Conservation (phyloP, 2,329 filamentous ascomycete species). For the Pseudogymnoascus sp. region DNA sequence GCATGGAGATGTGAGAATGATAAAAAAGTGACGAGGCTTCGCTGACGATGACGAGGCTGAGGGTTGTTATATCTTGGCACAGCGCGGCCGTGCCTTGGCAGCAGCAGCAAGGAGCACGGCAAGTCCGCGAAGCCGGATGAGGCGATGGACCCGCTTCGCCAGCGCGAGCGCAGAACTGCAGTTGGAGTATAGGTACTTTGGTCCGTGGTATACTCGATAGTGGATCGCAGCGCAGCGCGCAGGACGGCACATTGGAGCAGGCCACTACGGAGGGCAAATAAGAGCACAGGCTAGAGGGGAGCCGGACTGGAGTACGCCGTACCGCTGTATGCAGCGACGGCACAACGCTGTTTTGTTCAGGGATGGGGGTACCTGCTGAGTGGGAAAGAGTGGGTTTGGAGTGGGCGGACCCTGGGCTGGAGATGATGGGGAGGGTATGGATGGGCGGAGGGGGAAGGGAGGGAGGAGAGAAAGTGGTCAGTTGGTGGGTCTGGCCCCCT, state of each 20-base stretch:
- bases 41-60: background rate
- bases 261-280: too few species aligned
- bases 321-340: too few species aligned
- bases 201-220: background rate
- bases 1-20: background rate
- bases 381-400: background rate
- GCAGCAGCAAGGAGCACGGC: background rate
- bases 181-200: background rate
- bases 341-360: background rate
- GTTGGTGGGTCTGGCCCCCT: background rate
- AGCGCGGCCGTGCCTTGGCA: background rate
- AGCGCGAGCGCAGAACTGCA: background rate
- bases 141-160: background rate
- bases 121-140: background rate
- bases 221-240: background rate
- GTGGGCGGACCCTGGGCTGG: background rate
- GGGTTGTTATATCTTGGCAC: background rate
- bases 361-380: background rate
- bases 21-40: background rate
- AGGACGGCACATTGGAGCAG: too few species aligned
- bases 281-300: background rate
- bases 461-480: too few species aligned
- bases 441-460: background rate
- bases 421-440: background rate
- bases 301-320: too few species aligned